These are phyloP conservation scores for Yarrowia keelungensis DNA, from an alignment of 805 yeast genomes.

Conservation along the genomic window DNA sequence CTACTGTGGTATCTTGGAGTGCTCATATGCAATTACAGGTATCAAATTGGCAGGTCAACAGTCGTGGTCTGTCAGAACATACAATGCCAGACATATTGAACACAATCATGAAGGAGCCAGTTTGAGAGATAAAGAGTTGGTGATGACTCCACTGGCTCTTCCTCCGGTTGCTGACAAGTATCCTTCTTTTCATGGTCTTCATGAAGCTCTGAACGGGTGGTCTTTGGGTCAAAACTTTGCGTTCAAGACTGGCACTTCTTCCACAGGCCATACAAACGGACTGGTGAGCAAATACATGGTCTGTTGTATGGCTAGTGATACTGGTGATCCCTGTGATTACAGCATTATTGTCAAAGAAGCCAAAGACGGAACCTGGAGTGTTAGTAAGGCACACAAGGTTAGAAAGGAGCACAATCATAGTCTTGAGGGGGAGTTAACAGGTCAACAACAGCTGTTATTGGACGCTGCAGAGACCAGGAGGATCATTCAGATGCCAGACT, in stretches of 20 bases:
- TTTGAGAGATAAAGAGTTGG: not conserved
- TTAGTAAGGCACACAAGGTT: slow-evolving; percentile 10
- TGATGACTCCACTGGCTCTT: not conserved
- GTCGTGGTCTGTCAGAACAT: slow-evolving; percentile 13
- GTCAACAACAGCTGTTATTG: not conserved
- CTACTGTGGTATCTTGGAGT: slow-evolving; percentile 4
- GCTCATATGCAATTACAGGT: slow-evolving; percentile 17
- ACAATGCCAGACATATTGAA: slow-evolving; percentile 19
- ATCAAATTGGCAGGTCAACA: slow-evolving; percentile 1
- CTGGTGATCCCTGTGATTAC: slow-evolving; percentile 11
- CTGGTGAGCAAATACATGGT: slow-evolving; percentile 29
- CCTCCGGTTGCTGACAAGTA: not conserved
- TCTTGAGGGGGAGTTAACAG: slow-evolving; percentile 4
- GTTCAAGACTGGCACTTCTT: slow-evolving; percentile 14
- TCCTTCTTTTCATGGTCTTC: slow-evolving; percentile 2
- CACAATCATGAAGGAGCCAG: slow-evolving; percentile 13
- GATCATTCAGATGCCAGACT: slow-evolving; percentile 19
- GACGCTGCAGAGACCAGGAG: slow-evolving; percentile 24
- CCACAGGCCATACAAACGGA: slow-evolving; percentile 14
- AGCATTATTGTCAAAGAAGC: slow-evolving; percentile 22
- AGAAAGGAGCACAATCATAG: slow-evolving; percentile 9
- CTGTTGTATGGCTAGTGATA: slow-evolving; percentile 3
- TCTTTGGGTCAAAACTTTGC: slow-evolving; percentile 2
- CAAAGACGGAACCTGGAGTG: slow-evolving; percentile 2
- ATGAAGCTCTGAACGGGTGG: slow-evolving; percentile 15